Percentiles rank a stretch among this genome's conserved stretches.
Evolutionary conservation across 208 protist species (phyloP).

Genomic region (Acanthamoeba culbertsoni): DNA sequence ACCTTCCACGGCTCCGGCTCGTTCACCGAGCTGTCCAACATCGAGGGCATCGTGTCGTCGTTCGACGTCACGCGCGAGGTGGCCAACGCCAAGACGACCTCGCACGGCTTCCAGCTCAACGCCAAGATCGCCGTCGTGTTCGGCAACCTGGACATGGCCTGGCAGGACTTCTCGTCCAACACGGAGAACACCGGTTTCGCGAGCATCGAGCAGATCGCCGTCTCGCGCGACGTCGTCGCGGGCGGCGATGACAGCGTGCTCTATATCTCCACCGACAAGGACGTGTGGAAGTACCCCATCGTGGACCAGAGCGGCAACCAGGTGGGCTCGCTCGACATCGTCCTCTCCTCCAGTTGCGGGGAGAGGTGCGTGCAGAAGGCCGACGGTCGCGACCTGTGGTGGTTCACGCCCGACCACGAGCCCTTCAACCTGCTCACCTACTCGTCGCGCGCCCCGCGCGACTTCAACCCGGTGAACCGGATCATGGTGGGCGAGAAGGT

Average conservation of each 20-base stretch:
- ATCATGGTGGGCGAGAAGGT: background rate
- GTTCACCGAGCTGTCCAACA: background rate
- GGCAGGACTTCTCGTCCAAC: background rate
- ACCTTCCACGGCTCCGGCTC: background rate
- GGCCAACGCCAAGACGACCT: background rate
- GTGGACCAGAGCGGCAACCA: background rate
- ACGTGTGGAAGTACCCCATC: slow-evolving; percentile 3
- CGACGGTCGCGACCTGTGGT: background rate
- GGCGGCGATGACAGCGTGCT: background rate
- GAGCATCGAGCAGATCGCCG: background rate
- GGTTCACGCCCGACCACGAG: background rate
- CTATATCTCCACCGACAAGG: background rate
- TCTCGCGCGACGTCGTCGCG: background rate
- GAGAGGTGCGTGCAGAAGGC: background rate
- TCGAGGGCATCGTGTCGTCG: background rate
- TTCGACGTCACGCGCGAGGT: background rate
- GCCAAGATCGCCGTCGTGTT: background rate
- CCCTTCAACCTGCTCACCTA: background rate
- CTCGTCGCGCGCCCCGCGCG: background rate
- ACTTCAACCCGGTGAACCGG: background rate
- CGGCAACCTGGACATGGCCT: background rate
- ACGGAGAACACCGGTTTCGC: background rate
- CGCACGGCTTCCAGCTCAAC: background rate
- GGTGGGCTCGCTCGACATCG: background rate
- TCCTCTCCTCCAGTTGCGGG: background rate